phyloP scores from a whole-genome alignment of 2,329 filamentous ascomycete species.

The Colletotrichum limetticola region DNA sequence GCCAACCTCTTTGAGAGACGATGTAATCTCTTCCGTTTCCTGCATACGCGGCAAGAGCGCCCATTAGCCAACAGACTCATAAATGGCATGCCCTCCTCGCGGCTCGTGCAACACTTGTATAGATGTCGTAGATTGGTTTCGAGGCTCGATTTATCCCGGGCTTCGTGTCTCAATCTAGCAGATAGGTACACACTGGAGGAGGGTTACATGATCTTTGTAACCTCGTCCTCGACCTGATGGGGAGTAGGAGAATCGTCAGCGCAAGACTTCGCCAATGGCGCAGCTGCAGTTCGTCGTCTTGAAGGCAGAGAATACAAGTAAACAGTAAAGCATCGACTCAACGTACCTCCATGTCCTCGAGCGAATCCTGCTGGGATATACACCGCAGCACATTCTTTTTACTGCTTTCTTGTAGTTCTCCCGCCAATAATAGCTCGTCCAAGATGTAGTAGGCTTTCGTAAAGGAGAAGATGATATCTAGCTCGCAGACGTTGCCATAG shows the following conservation, averaged over 20 bases:
- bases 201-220: conserved; percentile 87
- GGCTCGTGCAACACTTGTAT: conserved; percentile 6
- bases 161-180: conserved; percentile 22
- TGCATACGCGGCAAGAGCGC: conserved; percentile 38
- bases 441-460: conserved; percentile 99
- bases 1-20: conserved; percentile 52
- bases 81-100: conserved; percentile 21
- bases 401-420: conserved; percentile 98
- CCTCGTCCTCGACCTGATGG: conserved; percentile 85
- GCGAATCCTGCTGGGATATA: conserved; percentile 95
- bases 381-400: conserved; percentile 98
- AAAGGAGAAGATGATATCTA: conserved; percentile 99
- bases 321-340: not conserved
- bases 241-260: conserved; percentile 60
- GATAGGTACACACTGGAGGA: conserved; percentile 31
- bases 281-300: conserved; percentile 18
- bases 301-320: not conserved
- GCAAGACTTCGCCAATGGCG: conserved; percentile 30
- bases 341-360: conserved; percentile 99
- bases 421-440: conserved; percentile 93
- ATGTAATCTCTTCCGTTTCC: conserved; percentile 48
- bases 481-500: conserved; percentile 99
- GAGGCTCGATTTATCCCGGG: conserved; percentile 4
- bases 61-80: conserved; percentile 39
- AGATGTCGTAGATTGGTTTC: conserved; percentile 14